Conservation (phyloP, 1,284 basidiomycete species). For the Boletellus sp. region DNA sequence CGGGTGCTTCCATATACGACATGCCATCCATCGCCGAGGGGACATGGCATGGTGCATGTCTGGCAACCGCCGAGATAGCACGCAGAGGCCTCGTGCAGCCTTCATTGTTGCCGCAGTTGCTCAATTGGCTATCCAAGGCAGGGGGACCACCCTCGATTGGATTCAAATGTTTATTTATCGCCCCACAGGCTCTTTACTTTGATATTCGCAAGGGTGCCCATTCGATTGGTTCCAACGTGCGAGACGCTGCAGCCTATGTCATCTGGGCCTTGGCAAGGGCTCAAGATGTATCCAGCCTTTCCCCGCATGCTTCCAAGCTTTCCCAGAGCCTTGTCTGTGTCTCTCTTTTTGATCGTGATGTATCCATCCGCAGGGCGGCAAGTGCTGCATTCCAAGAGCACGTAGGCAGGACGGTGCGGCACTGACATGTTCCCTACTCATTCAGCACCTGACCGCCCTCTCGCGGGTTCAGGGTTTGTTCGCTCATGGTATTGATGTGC, state of each 20-base stretch:
- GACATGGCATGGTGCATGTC: constrained; percentile 93
- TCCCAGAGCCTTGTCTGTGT: constrained; percentile 74
- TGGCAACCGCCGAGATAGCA: constrained; percentile 91
- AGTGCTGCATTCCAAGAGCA: constrained; percentile 98
- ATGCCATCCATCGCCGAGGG: constrained; percentile 75
- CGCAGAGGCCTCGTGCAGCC: constrained; percentile 70
- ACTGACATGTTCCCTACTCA: constrained; percentile 4
- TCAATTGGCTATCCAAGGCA: constrained; percentile 81
- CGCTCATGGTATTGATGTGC: constrained; percentile 90
- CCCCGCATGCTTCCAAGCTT: constrained; percentile 60
- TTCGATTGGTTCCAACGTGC: constrained; percentile 90
- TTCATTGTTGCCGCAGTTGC: constrained; percentile 55
- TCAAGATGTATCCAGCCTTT: constrained; percentile 57
- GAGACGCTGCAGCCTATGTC: constrained; percentile 93
- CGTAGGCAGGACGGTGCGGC: constrained; percentile 85
- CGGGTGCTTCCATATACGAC: constrained; percentile 61
- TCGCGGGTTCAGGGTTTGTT: constrained; percentile 65
- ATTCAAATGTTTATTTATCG: constrained; percentile 10
- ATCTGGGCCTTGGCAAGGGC: constrained; percentile 91
- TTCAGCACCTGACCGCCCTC: constrained; percentile 13
- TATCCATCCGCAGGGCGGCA: constrained; percentile 93
- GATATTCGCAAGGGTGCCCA: constrained; percentile 90
- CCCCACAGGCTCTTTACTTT: constrained; percentile 78
- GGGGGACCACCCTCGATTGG: constrained; percentile 17
- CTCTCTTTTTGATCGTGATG: constrained; percentile 88